phyloP scores from a whole-genome alignment of 768 basidiomycete species.

The Hemileccinum rubropunctum region DNA sequence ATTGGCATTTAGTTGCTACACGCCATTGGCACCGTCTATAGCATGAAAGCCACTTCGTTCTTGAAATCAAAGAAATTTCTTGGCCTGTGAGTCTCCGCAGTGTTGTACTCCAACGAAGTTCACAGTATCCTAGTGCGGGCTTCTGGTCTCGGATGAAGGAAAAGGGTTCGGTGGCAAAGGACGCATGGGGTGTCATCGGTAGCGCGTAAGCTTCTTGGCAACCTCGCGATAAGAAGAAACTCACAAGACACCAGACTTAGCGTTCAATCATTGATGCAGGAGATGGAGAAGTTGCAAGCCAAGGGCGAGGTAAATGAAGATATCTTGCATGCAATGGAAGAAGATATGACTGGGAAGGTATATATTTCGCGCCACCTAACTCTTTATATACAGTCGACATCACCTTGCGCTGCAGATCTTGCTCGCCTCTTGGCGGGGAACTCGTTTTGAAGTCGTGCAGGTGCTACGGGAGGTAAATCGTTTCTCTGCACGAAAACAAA shows the following conservation, averaged over 20 bases:
- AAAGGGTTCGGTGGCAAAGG: conserved; percentile 89
- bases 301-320: conserved; percentile 90
- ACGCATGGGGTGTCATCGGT: conserved; percentile 95
- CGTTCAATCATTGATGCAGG: conserved; percentile 41
- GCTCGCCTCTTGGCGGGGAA: conserved; percentile 97
- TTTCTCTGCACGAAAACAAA: conserved; percentile 4
- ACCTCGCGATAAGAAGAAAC: conserved; percentile 45
- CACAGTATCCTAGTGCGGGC: conserved; percentile 54
- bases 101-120: conserved; percentile 3
- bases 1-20: conserved; percentile 62
- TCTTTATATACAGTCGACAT: not conserved
- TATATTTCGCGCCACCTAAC: not conserved
- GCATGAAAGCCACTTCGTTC: conserved; percentile 88
- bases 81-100: conserved; percentile 64
- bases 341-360: conserved; percentile 91
- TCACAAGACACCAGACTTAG: conserved; percentile 47
- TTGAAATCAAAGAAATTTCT: conserved; percentile 90
- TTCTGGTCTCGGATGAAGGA: conserved; percentile 95
- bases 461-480: conserved; percentile 68
- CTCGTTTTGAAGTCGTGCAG: conserved; percentile 90
- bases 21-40: conserved; percentile 88
- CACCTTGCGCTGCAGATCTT: conserved; percentile 55
- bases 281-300: conserved; percentile 87
- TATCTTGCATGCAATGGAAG: conserved; percentile 79
- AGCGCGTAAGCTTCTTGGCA: conserved; percentile 67